A percentile compares a stretch with the other conserved stretches of the same genome.
phyloP scores from a whole-genome alignment of 2,329 filamentous ascomycete genomes.

The Fusarium equiseti region DNA sequence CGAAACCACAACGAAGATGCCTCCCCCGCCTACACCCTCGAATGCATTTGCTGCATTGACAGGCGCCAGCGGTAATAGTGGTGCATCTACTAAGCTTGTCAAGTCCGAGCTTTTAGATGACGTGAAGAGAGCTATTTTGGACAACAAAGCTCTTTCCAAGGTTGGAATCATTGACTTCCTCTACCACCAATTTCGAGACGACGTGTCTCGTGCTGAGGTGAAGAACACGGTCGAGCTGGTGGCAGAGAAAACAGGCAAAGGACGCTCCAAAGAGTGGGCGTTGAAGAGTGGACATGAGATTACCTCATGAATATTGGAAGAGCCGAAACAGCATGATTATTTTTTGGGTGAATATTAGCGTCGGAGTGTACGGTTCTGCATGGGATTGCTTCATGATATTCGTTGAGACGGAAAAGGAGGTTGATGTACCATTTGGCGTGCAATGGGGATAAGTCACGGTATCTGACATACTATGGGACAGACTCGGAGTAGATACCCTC shows the following conservation, averaged over 20 bases:
- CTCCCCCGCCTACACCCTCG: conserved; percentile 50
- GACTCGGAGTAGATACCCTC: conserved; percentile 35
- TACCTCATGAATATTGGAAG: conserved; percentile 39
- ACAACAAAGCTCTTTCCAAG: conserved; percentile 56
- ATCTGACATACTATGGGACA: conserved; percentile 29
- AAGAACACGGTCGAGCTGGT: conserved; percentile 58
- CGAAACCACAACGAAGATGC: conserved; percentile 47
- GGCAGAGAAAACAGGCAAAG: conserved; percentile 56
- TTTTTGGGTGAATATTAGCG: conserved; percentile 47
- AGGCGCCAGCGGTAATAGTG: conserved; percentile 27
- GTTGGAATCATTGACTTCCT: conserved; percentile 57
- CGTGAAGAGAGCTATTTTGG: conserved; percentile 57
- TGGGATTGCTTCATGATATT: conserved; percentile 41
- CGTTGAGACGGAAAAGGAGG: conserved; percentile 29
- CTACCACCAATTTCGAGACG: conserved; percentile 54
- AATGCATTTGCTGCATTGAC: conserved; percentile 56
- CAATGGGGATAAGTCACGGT: conserved; percentile 16
- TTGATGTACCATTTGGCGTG: conserved; percentile 31
- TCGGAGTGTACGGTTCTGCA: conserved; percentile 41
- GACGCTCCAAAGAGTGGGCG: conserved; percentile 55
- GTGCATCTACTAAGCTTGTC: conserved; percentile 49
- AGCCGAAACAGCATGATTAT: conserved; percentile 29
- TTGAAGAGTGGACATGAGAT: conserved; percentile 57
- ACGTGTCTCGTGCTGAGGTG: conserved; percentile 55
- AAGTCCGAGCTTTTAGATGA: conserved; percentile 57